Percentiles rank a stretch among this genome's conserved stretches.
Conservation (phyloP, 2,329 filamentous ascomycete species). For the Aureobasidium subglaciale region DNA sequence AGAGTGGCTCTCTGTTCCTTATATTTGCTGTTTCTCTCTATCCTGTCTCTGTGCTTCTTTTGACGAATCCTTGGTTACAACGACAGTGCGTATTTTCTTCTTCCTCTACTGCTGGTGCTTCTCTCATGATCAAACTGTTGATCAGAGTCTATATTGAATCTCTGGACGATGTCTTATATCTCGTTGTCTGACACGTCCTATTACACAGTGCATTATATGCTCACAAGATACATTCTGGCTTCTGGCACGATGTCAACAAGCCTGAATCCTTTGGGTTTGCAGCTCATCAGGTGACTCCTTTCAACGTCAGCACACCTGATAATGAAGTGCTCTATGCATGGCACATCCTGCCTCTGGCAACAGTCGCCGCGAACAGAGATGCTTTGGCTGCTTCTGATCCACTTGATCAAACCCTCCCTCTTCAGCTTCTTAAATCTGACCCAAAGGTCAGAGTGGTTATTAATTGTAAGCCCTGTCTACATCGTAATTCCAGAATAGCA, state of each 20-base stretch:
- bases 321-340: constrained; percentile 76
- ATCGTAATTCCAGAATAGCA: neutral
- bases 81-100: constrained; percentile 58
- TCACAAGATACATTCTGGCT: constrained; percentile 65
- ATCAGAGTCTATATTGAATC: too few species aligned
- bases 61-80: constrained; percentile 66
- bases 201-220: constrained; percentile 67
- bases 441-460: constrained; percentile 48
- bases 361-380: constrained; percentile 66
- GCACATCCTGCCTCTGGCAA: constrained; percentile 76
- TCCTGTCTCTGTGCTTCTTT: constrained; percentile 54
- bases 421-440: constrained; percentile 46
- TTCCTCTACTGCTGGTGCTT: neutral
- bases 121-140: too few species aligned
- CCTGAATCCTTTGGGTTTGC: constrained; percentile 83
- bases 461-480: constrained; percentile 37
- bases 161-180: neutral
- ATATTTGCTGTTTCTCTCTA: constrained; percentile 57
- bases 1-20: constrained; percentile 33
- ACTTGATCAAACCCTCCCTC: constrained; percentile 30
- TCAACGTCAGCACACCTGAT: constrained; percentile 68
- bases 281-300: constrained; percentile 81
- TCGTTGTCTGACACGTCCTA: neutral
- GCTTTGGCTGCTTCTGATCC: constrained; percentile 48
- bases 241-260: constrained; percentile 68